Base-by-base conservation (phyloP, 345 rosid species). In the Linum tenue region DNA sequence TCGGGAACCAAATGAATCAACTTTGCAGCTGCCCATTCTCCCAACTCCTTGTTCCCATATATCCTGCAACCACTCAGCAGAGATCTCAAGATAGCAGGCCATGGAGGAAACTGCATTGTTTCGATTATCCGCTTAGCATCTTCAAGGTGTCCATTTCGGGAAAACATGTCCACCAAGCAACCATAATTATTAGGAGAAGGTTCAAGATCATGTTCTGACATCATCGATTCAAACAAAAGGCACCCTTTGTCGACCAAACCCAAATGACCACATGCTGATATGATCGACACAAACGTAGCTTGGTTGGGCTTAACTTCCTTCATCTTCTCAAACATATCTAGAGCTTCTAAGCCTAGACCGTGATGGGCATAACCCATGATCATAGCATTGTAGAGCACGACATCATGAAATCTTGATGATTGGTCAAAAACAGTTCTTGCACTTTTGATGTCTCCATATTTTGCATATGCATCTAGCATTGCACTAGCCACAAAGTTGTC, bases 301-400 rank as follows among this genome's bases (percentile, higher is more conserved):
- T 62, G 75, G 69, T 71, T 75, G 40, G 81, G 81, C 59, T 72
- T 70, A 41, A 66, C 72, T 67, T 62, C 15, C 77, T 75, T 80
- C 72, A 75, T 64, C 59, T 62, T 63, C 7, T 72, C 72, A 63
- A 77, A 80, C 39, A 72, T 77, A 55, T 67, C 73, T 22, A 77
- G 44, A 43, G 81, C 79, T 70, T 77, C 81, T 51, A 5, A 37
- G 44, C 69, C 44, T n/a, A 62, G 70, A 67, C 84, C 75, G 36
- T 75, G 78, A 63, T 65, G 77, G 12, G 79, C 79, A 75, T 77
- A 80, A n/a, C 75, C 81, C 73, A 67, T 77, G 51, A 80, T 80
- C 77, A 80, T 64, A 15, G 75, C 60, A 68, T 77, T 80, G 59
- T 59, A 65, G n/a, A 77, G 42, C 50, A 80, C 58, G 65, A 72